A percentile compares a stretch with the other conserved stretches of the same genome.
Evolutionary conservation across 2,329 filamentous ascomycete species (phyloP).

Genomic region (Nothomitra cinnamomea): DNA sequence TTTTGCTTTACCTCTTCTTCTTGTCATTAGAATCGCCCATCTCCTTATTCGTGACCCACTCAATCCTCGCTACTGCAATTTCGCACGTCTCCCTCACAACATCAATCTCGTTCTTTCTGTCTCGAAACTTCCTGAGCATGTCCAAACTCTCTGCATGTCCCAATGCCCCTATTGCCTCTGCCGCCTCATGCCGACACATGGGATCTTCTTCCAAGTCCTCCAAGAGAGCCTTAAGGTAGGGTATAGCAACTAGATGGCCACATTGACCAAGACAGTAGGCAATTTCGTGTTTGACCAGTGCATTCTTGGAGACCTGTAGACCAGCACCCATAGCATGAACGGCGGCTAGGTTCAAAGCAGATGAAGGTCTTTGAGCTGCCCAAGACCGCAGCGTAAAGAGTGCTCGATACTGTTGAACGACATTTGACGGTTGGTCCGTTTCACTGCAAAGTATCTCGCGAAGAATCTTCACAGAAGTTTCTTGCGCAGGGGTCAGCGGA

Average conservation of each 20-base stretch:
- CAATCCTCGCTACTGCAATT: constrained; percentile 82
- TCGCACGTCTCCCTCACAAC: constrained; percentile 93
- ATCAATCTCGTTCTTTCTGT: constrained; percentile 57
- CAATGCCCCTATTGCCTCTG: constrained; percentile 81
- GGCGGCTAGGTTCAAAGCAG: constrained; percentile 40
- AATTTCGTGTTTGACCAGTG: constrained; percentile 86
- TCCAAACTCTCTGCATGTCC: constrained; percentile 58
- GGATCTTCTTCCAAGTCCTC: constrained; percentile 67
- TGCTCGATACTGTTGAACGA: constrained; percentile 82
- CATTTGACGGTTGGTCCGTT: constrained; percentile 38
- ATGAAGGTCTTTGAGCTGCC: constrained; percentile 47
- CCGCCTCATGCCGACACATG: constrained; percentile 94
- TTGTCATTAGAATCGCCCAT: constrained; percentile 64
- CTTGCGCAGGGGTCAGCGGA: constrained; percentile 10
- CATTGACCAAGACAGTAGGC: constrained; percentile 95
- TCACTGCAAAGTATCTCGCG: constrained; percentile 68
- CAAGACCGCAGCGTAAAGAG: constrained; percentile 96
- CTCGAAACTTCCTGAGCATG: constrained; percentile 54
- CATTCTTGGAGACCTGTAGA: constrained; percentile 61
- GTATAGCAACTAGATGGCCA: constrained; percentile 55
- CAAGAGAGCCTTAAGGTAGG: constrained; percentile 56
- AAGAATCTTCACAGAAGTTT: constrained; percentile 40
- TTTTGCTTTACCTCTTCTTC: background rate
- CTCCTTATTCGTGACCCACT: constrained; percentile 72
- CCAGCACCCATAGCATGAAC: constrained; percentile 74